A percentile compares a stretch with the other conserved stretches of the same genome.
Conservation (phyloP, 164 flowering plant species). For the Magnolia changhungtana region DNA sequence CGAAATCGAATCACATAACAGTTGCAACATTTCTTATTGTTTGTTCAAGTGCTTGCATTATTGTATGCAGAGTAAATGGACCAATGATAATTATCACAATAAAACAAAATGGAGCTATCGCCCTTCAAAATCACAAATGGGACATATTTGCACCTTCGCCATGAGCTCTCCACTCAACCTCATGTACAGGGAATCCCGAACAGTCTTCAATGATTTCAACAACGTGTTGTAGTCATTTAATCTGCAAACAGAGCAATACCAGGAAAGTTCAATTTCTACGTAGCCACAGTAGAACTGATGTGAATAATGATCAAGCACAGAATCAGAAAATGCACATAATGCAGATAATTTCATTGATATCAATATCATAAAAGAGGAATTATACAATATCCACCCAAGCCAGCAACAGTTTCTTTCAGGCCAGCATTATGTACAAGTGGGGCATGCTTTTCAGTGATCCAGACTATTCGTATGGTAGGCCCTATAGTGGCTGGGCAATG, state of each 20-base stretch:
- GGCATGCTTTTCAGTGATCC: no score
- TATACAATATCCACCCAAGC: background rate
- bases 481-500: no score
- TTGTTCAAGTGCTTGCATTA: background rate
- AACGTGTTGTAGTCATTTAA: constrained; percentile 54
- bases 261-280: background rate
- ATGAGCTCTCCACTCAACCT: constrained; percentile 62
- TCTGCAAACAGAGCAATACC: constrained; percentile 34
- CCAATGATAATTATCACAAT: background rate
- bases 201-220: constrained; percentile 55
- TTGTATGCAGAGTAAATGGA: background rate
- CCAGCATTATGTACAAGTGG: no score
- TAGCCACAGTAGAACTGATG: background rate
- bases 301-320: background rate
- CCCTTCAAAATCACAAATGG: background rate
- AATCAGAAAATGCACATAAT: background rate
- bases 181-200: constrained; percentile 53
- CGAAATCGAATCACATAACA: no score
- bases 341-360: no score
- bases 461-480: no score
- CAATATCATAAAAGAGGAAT: no score
- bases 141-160: constrained; percentile 54
- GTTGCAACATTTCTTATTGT: background rate
- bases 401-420: background rate
- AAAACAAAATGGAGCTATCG: background rate